Evolutionary conservation across 73 alveolate species (phyloP).

Genomic region (Diophrys appendiculata): DNA sequence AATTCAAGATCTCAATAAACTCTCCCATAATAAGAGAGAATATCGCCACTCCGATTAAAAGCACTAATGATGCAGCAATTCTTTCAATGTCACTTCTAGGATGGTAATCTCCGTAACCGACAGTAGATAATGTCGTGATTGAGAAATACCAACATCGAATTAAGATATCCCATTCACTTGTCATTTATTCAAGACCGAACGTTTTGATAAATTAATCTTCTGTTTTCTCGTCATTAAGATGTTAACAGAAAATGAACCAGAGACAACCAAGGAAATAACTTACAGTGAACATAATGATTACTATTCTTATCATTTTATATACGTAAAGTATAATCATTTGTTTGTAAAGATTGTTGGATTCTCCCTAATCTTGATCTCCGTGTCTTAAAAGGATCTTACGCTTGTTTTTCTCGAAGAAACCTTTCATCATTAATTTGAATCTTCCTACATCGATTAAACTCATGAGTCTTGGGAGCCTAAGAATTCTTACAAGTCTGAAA

Average conservation of each 20-base stretch:
- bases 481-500: constrained; percentile 28
- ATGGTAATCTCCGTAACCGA: constrained; percentile 55
- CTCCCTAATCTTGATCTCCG: constrained; percentile 3
- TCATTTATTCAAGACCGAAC: constrained; percentile 23
- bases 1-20: constrained; percentile 44
- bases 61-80: constrained; percentile 6
- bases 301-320: constrained; percentile 27
- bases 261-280: constrained; percentile 46
- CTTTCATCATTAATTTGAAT: constrained; percentile 32
- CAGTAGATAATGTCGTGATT: constrained; percentile 54
- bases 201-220: constrained; percentile 1
- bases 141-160: constrained; percentile 37
- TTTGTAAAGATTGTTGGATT: constrained; percentile 24
- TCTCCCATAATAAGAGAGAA: constrained; percentile 60
- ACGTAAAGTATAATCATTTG: constrained; percentile 34
- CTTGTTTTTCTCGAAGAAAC: constrained; percentile 37
- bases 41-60: constrained; percentile 49
- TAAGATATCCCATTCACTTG: constrained; percentile 7
- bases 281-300: constrained; percentile 36
- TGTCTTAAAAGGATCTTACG: constrained; percentile 20
- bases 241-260: constrained; percentile 34
- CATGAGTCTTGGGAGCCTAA: constrained; percentile 43
- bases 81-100: constrained; percentile 44
- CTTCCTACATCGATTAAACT: constrained; percentile 15
- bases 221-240: constrained; percentile 9